phyloP scores from a whole-genome alignment of 768 basidiomycete genomes.

The Boletus rubroflammeus region DNA sequence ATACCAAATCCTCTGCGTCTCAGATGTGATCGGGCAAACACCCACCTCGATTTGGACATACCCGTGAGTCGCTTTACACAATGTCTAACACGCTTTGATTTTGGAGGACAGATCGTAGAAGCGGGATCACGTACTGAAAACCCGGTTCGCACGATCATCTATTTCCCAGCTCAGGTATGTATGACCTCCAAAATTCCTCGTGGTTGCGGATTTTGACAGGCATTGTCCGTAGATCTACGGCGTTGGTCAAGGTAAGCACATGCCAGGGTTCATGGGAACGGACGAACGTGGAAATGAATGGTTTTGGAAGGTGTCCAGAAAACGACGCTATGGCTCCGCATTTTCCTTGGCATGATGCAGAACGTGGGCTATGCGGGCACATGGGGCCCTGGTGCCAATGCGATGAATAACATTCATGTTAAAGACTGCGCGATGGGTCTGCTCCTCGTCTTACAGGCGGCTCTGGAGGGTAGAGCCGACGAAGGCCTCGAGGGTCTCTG shows the following conservation, averaged over 20 bases:
- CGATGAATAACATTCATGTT: conserved; percentile 39
- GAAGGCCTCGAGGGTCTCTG: conserved; percentile 42
- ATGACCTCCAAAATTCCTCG: not conserved
- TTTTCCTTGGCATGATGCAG: conserved; percentile 34
- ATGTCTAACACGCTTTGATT: not conserved
- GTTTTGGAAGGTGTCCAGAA: conserved; percentile 33
- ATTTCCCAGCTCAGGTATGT: conserved; percentile 35
- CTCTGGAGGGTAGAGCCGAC: conserved; percentile 39
- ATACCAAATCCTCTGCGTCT: not conserved
- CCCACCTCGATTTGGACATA: conserved; percentile 34
- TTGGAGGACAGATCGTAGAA: conserved; percentile 31
- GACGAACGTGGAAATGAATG: not conserved
- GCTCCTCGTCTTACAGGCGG: conserved; percentile 36
- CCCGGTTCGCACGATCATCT: conserved; percentile 42
- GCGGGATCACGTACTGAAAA: conserved; percentile 39
- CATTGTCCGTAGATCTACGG: conserved; percentile 37
- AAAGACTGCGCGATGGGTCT: conserved; percentile 38
- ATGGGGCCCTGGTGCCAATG: conserved; percentile 40
- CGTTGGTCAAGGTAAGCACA: conserved; percentile 35
- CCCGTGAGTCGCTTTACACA: conserved; percentile 15
- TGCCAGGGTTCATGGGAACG: not conserved
- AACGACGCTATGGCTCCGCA: conserved; percentile 35
- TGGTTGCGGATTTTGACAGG: not conserved
- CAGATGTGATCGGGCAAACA: conserved; percentile 30
- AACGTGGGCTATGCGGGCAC: conserved; percentile 37